Evolutionary conservation across 2,329 filamentous ascomycete species (phyloP).

Genomic region (Ascochyta rabiei): DNA sequence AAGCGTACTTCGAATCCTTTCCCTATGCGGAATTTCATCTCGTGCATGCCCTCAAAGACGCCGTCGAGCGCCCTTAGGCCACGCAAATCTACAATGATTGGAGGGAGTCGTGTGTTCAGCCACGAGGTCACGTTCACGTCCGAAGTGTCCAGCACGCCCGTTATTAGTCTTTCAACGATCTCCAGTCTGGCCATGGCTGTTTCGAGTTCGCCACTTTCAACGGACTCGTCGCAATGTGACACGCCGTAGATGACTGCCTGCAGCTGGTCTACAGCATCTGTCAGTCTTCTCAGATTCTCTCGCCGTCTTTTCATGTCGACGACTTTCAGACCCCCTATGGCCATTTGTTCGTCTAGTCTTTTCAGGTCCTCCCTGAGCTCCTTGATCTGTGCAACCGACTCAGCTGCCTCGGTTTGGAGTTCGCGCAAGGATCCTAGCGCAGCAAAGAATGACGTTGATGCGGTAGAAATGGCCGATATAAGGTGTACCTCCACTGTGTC

Average conservation of each 20-base stretch:
- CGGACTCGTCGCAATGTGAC: constrained; percentile 75
- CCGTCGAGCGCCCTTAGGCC: constrained; percentile 80
- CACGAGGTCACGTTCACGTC: constrained; percentile 39
- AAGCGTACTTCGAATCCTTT: constrained; percentile 86
- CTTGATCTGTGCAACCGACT: constrained; percentile 88
- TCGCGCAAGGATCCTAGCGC: constrained; percentile 89
- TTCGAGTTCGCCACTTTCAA: constrained; percentile 84
- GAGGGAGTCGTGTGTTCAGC: constrained; percentile 44
- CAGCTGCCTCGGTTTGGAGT: constrained; percentile 87
- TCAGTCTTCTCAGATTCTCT: constrained; percentile 83
- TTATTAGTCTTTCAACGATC: constrained; percentile 77
- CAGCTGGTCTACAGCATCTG: constrained; percentile 82
- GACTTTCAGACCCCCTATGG: constrained; percentile 81
- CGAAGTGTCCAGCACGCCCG: constrained; percentile 65
- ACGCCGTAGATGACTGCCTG: constrained; percentile 78
- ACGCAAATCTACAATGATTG: constrained; percentile 70
- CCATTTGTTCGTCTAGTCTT: constrained; percentile 84
- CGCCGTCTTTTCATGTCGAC: constrained; percentile 80
- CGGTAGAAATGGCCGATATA: constrained; percentile 93
- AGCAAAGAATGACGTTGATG: constrained; percentile 94
- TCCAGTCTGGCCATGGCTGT: constrained; percentile 79
- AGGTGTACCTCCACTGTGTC: constrained; percentile 97
- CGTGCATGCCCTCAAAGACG: constrained; percentile 75
- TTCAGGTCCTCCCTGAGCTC: constrained; percentile 77
- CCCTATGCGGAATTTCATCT: constrained; percentile 80